phyloP scores from a whole-genome alignment of 2,329 filamentous ascomycete species.

The Xylariaceae sp. region DNA sequence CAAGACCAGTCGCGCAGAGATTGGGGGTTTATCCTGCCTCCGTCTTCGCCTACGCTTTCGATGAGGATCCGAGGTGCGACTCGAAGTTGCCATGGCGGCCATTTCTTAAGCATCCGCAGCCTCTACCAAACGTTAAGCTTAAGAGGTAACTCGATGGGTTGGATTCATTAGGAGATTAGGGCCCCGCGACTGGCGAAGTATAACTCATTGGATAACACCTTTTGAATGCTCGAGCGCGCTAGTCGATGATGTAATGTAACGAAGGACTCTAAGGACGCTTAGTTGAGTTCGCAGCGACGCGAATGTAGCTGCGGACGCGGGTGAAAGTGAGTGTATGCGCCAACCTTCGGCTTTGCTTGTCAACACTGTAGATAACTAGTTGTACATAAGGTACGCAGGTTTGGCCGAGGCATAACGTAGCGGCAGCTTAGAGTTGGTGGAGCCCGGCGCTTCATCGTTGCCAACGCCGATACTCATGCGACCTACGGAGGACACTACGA shows the following conservation, averaged over 20 bases:
- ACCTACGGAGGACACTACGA: neutral
- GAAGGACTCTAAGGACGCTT: neutral
- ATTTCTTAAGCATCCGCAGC: conserved; percentile 2
- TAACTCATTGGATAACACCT: conserved; percentile 24
- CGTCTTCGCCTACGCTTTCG: conserved; percentile 57
- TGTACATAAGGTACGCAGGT: too few relatives aligned
- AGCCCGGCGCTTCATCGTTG: conserved; percentile 1
- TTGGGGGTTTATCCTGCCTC: conserved; percentile 72
- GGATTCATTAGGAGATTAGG: conserved; percentile 28
- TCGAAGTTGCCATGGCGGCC: conserved; percentile 29
- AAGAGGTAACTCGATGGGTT: conserved; percentile 27
- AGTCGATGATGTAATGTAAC: neutral
- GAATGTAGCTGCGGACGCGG: neutral
- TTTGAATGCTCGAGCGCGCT: neutral
- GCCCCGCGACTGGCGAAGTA: conserved; percentile 30
- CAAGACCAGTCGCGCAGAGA: conserved; percentile 80
- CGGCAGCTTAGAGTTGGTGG: conserved; percentile 8
- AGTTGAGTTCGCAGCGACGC: neutral
- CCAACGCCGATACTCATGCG: neutral
- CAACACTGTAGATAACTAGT: too few relatives aligned
- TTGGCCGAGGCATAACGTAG: conserved; percentile 25
- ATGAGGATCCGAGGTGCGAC: conserved; percentile 19
- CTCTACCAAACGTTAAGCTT: conserved; percentile 11
- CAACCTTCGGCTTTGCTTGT: neutral
- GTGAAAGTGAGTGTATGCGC: neutral